A percentile compares a stretch with the other conserved stretches of the same genome.
Conservation (phyloP, 495 filamentous ascomycete species). For the Chaetomium tenue region DNA sequence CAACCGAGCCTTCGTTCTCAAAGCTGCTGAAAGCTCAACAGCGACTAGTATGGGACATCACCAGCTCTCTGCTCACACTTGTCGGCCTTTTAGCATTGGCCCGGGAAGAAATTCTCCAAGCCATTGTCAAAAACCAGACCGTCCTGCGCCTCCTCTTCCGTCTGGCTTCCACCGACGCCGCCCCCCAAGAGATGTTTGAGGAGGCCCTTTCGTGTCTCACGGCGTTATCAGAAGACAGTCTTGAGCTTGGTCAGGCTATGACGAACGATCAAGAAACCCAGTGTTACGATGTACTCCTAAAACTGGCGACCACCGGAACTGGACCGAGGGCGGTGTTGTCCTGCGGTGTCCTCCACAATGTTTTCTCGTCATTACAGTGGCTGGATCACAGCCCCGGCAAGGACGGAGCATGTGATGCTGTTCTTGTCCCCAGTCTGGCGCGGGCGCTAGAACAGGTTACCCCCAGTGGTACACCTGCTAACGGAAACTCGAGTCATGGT, state of each 20-base stretch:
- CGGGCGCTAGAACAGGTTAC: conserved; percentile 37
- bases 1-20: conserved; percentile 38
- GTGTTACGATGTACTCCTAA: conserved; percentile 41
- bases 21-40: conserved; percentile 51
- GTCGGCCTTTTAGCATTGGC: conserved; percentile 49
- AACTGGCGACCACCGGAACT: conserved; percentile 35
- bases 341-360: conserved; percentile 55
- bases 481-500: conserved; percentile 33
- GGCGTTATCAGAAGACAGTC: conserved; percentile 56
- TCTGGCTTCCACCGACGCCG: conserved; percentile 38
- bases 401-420: conserved; percentile 48
- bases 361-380: conserved; percentile 48
- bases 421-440: conserved; percentile 47
- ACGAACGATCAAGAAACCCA: conserved; percentile 38
- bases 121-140: conserved; percentile 45
- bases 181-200: conserved; percentile 40
- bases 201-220: conserved; percentile 53
- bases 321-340: conserved; percentile 44
- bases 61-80: conserved; percentile 46
- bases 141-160: conserved; percentile 54
- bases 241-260: conserved; percentile 44
- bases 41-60: conserved; percentile 49
- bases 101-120: conserved; percentile 53
- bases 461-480: conserved; percentile 26
- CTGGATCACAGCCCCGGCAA: conserved; percentile 49